Evolutionary conservation across 164 flowering plant species (phyloP).

Genomic region (Liquidambar formosana): DNA sequence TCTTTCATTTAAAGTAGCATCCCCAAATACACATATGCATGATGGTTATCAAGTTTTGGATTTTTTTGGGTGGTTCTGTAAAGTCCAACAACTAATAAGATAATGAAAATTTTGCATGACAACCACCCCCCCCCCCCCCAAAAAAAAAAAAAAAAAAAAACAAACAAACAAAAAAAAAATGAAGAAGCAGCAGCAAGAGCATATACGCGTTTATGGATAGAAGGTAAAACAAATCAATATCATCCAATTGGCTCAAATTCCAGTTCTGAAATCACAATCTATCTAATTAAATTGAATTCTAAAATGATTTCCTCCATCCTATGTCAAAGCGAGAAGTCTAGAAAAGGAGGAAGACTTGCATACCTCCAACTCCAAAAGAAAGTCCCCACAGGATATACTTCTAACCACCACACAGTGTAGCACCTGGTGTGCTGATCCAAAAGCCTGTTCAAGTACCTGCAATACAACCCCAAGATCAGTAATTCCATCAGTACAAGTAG

Average conservation of each 20-base stretch:
- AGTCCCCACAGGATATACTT: neutral
- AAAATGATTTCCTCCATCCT: neutral
- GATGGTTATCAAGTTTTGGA: too few relatives aligned
- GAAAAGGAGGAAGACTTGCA: neutral
- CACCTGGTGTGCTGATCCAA: neutral
- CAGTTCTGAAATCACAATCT: neutral
- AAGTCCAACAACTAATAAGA: too few relatives aligned
- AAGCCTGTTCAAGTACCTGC: neutral
- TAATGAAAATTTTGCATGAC: too few relatives aligned
- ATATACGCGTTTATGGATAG: neutral
- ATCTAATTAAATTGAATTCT: too few relatives aligned
- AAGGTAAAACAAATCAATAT: neutral
- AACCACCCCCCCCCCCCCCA: too few relatives aligned
- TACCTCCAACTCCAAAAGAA: neutral
- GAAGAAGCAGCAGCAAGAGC: neutral
- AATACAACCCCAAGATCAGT: neutral
- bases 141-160: too few relatives aligned
- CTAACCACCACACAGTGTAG: neutral
- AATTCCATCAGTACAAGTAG: neutral
- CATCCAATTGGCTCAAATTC: neutral
- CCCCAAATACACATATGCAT: neutral
- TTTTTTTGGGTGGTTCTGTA: too few relatives aligned
- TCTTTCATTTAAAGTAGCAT: neutral
- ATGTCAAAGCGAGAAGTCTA: neutral
- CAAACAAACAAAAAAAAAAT: too few relatives aligned